These are phyloP conservation scores for Diversispora epigaea DNA, from an alignment of 192 early-diverging fungal species.

Conservation along the genomic window DNA sequence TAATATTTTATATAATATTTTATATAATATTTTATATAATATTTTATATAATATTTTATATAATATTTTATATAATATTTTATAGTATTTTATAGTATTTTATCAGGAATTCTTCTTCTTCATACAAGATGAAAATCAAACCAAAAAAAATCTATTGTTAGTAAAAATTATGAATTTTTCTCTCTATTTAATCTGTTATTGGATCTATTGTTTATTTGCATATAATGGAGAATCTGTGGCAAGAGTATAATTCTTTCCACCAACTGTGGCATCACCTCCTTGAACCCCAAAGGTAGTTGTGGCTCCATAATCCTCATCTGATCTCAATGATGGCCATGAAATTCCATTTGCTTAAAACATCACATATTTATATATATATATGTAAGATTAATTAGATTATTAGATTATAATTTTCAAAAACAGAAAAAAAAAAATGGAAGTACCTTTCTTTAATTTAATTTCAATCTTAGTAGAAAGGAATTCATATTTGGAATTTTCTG, in stretches of 20 bases:
- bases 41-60: too few species aligned
- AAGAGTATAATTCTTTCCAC: conserved; percentile 61
- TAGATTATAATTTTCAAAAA: not conserved
- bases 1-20: too few species aligned
- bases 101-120: too few species aligned
- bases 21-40: too few species aligned
- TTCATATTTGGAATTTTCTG: conserved; percentile 61
- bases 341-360: conserved; percentile 61
- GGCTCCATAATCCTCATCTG: conserved; percentile 57
- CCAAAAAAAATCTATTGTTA: too few species aligned
- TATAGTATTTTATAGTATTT: too few species aligned
- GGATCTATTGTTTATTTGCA: conserved; percentile 36
- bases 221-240: conserved; percentile 48
- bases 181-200: not conserved
- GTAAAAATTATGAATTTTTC: too few species aligned
- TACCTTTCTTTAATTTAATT: conserved; percentile 72
- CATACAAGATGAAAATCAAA: too few species aligned
- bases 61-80: too few species aligned
- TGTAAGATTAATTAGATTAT: not conserved
- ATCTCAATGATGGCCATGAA: conserved; percentile 79
- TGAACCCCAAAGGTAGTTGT: conserved; percentile 87
- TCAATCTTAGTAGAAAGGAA: conserved; percentile 79
- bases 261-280: conserved; percentile 67
- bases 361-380: not conserved
- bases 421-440: not conserved